Conservation (phyloP, 176 grass and related monocot genomes). For the Paspalum notatum region DNA sequence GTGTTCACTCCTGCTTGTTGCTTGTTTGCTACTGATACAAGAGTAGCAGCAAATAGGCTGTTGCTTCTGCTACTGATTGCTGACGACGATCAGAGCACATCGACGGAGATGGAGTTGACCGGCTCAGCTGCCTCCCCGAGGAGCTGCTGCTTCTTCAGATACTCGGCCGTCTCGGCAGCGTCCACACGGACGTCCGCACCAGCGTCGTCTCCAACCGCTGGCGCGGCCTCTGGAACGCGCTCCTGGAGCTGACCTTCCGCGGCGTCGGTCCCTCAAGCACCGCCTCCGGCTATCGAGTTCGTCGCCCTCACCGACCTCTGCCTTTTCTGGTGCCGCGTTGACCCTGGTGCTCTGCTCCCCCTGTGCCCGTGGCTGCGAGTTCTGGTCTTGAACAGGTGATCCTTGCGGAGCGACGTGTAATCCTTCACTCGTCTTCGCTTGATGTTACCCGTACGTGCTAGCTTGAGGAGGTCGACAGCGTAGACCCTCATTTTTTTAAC, state of each 20-base stretch:
- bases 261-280: not conserved
- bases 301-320: not conserved
- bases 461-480: too few species aligned
- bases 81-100: not conserved
- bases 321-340: fast-evolving
- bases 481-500: too few species aligned
- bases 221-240: slow-evolving; percentile 2
- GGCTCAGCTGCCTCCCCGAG: not conserved
- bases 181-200: not conserved
- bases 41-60: too few species aligned
- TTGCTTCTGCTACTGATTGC: too few species aligned
- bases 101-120: not conserved
- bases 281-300: not conserved
- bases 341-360: not conserved
- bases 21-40: too few species aligned
- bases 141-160: not conserved
- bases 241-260: not conserved
- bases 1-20: too few species aligned
- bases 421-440: not conserved
- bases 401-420: fast-evolving
- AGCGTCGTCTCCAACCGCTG: not conserved
- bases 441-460: too few species aligned
- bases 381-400: not conserved
- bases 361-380: slow-evolving; percentile 1
- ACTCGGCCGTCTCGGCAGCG: not conserved